Evolutionary conservation across 805 yeast species (phyloP).

Genomic region (Ogataea corticis): DNA sequence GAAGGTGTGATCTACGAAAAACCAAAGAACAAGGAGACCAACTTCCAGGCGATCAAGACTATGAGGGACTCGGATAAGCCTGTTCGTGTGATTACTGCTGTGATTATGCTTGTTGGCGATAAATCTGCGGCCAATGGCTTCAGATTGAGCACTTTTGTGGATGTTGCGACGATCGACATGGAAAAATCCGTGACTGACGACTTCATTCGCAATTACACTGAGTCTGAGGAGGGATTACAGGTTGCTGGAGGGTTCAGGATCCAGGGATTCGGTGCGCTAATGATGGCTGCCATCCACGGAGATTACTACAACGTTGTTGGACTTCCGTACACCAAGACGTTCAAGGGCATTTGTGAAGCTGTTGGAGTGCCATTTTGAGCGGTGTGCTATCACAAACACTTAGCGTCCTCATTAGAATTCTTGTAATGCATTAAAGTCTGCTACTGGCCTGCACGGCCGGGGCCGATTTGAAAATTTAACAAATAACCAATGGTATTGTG

Average conservation of each 20-base stretch:
- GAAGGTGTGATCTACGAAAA: conserved; percentile 72
- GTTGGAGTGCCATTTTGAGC: too few species aligned
- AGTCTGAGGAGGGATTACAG: conserved; percentile 67
- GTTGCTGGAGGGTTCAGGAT: conserved; percentile 94
- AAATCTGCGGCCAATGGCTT: conserved; percentile 14
- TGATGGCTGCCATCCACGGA: conserved; percentile 67
- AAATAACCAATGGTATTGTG: background rate
- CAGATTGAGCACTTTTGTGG: conserved; percentile 23
- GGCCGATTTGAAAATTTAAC: too few species aligned
- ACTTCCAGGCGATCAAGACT: conserved; percentile 47
- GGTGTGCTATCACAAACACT: too few species aligned
- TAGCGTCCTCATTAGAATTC: too few species aligned
- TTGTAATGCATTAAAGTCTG: too few species aligned
- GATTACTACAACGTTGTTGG: conserved; percentile 90
- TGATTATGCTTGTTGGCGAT: conserved; percentile 40
- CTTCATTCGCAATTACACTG: conserved; percentile 62
- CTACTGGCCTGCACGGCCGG: too few species aligned
- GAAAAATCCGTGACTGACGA: conserved; percentile 50
- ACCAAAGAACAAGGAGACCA: conserved; percentile 59
- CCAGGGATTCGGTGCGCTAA: conserved; percentile 69
- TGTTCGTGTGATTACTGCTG: conserved; percentile 55
- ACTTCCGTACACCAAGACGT: conserved; percentile 66
- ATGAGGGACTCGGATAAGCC: conserved; percentile 47
- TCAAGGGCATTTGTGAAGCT: conserved; percentile 26
- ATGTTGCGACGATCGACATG: conserved; percentile 35